Conservation (phyloP, 768 basidiomycete species). For the Asterophora parasitica region DNA sequence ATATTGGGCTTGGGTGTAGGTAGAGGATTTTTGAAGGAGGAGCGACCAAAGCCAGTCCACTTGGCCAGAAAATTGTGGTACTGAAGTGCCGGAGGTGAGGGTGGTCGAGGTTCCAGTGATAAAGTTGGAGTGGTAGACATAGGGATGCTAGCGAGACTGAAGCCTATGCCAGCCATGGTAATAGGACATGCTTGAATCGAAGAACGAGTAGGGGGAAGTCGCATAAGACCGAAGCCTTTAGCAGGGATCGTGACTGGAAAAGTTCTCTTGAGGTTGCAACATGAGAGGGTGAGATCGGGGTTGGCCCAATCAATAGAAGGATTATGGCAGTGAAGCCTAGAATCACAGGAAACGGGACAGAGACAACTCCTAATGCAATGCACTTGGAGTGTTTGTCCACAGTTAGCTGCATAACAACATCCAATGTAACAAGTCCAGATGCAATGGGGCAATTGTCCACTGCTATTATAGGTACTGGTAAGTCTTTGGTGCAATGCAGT, state of each 20-base stretch:
- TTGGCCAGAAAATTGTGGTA: too few species aligned
- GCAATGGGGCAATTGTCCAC: constrained; percentile 32
- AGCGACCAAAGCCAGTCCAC: constrained; percentile 1
- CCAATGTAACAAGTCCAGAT: constrained; percentile 36
- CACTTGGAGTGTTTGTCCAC: constrained; percentile 26
- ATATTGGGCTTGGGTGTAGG: constrained; percentile 12
- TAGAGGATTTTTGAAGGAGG: constrained; percentile 10
- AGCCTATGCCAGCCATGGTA: constrained; percentile 24
- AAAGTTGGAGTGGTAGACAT: constrained; percentile 10
- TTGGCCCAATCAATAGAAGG: constrained; percentile 30
- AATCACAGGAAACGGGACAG: constrained; percentile 30
- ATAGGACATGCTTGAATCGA: constrained; percentile 6
- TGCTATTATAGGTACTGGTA: constrained; percentile 25
- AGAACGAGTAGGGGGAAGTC: constrained; percentile 6
- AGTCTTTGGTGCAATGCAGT: constrained; percentile 23
- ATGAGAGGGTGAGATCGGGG: constrained; percentile 19
- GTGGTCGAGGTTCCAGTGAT: not conserved
- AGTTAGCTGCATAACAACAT: constrained; percentile 25
- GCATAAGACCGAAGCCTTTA: constrained; percentile 23
- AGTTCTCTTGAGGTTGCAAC: constrained; percentile 21
- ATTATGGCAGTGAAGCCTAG: constrained; percentile 32
- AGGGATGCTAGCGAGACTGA: constrained; percentile 17
- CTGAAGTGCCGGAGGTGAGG: too few species aligned
- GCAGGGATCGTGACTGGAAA: constrained; percentile 15
- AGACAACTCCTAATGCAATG: constrained; percentile 25